These are phyloP conservation scores for Podospora australis DNA, from an alignment of 495 filamentous ascomycete species.

Conservation along the genomic window DNA sequence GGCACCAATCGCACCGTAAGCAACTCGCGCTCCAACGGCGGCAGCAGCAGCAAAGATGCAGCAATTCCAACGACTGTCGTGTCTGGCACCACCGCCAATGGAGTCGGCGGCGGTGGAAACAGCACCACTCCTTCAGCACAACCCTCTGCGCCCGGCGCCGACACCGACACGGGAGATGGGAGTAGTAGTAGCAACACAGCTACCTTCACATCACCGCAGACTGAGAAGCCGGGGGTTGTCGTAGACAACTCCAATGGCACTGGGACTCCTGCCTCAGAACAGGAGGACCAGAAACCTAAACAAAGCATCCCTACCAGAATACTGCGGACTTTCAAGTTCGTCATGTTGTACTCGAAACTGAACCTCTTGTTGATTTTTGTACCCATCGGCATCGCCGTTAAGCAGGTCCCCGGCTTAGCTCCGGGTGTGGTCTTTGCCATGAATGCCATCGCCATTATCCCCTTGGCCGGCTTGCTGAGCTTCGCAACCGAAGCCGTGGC, in stretches of 20 bases:
- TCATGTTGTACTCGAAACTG: conserved; percentile 61
- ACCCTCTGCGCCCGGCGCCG: background rate
- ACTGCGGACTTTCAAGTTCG: conserved; percentile 41
- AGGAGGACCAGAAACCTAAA: conserved; percentile 2
- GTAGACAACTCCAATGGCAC: conserved; percentile 2
- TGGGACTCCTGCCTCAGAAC: background rate
- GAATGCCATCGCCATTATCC: conserved; percentile 82
- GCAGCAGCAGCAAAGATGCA: conserved; percentile 4
- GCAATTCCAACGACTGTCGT: background rate
- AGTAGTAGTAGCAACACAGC: conserved; percentile 2
- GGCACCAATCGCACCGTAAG: conserved; percentile 1
- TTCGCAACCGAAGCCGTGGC: conserved; percentile 80
- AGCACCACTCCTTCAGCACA: background rate
- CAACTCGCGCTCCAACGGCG: background rate
- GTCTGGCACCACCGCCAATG: conserved; percentile 1
- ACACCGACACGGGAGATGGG: conserved; percentile 1
- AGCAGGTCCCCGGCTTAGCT: conserved; percentile 36
- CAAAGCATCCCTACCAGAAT: conserved; percentile 35
- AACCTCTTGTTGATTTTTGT: conserved; percentile 75
- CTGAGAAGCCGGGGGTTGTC: conserved; percentile 13
- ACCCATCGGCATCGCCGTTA: conserved; percentile 63
- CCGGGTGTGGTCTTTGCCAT: conserved; percentile 58
- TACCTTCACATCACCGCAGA: conserved; percentile 6
- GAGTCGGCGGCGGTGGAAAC: no score
- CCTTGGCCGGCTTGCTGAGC: conserved; percentile 69